These are phyloP conservation scores for Durusdinium trenchii DNA, from an alignment of 73 alveolate genomes.

Conservation along the genomic window DNA sequence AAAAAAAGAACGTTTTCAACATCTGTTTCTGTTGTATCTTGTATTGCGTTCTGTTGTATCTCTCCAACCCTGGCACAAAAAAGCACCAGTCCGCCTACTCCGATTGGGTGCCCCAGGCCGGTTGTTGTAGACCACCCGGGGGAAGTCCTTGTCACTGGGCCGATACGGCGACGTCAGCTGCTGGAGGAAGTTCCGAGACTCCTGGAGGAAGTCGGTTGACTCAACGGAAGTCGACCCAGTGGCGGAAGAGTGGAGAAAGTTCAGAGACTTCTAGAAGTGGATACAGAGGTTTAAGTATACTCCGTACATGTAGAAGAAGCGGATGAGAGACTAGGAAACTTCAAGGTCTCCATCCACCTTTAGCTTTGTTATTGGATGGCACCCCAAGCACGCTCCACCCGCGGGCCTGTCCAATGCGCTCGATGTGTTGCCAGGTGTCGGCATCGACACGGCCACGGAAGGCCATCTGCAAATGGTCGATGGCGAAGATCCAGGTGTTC, in stretches of 20 bases:
- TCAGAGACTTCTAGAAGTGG: no score
- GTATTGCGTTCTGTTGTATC: neutral
- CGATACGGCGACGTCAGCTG: conserved; percentile 75
- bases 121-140: conserved; percentile 84
- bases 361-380: no score
- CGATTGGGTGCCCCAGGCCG: conserved; percentile 23
- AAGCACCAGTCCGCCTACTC: neutral
- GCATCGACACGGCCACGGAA: conserved; percentile 77
- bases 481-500: conserved; percentile 85
- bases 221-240: neutral
- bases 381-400: no score
- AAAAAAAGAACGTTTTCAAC: neutral
- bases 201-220: neutral
- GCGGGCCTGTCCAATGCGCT: conserved; percentile 49
- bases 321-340: no score
- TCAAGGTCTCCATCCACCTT: no score
- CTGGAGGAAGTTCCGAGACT: conserved; percentile 46
- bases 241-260: no score
- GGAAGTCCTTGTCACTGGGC: conserved; percentile 91
- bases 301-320: no score
- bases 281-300: no score
- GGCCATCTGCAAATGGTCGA: conserved; percentile 71
- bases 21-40: neutral
- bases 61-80: neutral
- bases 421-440: conserved; percentile 83